Conservation (phyloP, 768 basidiomycete genomes). For the Ramaria rubella region DNA sequence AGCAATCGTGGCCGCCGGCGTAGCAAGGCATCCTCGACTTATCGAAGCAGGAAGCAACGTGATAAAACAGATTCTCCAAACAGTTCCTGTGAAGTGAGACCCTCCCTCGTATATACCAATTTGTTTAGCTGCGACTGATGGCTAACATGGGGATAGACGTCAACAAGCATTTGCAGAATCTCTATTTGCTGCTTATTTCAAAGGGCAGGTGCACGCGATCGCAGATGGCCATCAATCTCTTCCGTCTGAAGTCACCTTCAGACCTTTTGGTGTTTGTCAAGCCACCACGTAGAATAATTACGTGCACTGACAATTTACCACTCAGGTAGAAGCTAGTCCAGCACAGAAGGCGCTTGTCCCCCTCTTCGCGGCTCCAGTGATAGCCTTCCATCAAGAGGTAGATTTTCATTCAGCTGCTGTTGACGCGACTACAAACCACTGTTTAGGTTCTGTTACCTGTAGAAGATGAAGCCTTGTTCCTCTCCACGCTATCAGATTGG, state of each 20-base stretch:
- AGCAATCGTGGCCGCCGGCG: constrained; percentile 14
- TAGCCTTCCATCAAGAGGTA: constrained; percentile 65
- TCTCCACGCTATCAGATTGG: constrained; percentile 56
- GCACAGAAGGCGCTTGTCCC: constrained; percentile 57
- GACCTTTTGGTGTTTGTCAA: constrained; percentile 45
- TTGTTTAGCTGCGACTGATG: too few relatives aligned
- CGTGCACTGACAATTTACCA: constrained; percentile 12
- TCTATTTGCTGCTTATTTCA: constrained; percentile 49
- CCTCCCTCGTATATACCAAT: background rate
- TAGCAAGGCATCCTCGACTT: constrained; percentile 45
- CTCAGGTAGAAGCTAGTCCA: constrained; percentile 39
- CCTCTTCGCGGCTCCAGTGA: constrained; percentile 59
- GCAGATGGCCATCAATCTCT: constrained; percentile 52
- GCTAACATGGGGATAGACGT: too few relatives aligned
- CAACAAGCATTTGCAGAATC: constrained; percentile 52
- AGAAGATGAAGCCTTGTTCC: constrained; percentile 41
- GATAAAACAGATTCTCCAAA: constrained; percentile 59
- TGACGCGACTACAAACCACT: constrained; percentile 2
- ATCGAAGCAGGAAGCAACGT: constrained; percentile 59
- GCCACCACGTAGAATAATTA: background rate
- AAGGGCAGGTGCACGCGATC: constrained; percentile 46
- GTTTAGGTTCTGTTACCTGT: constrained; percentile 47
- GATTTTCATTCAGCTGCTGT: background rate
- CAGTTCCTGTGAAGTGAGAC: constrained; percentile 56
- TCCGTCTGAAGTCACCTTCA: constrained; percentile 27